phyloP scores from a whole-genome alignment of 129 eudicot species.

The Centaurea solstitialis region DNA sequence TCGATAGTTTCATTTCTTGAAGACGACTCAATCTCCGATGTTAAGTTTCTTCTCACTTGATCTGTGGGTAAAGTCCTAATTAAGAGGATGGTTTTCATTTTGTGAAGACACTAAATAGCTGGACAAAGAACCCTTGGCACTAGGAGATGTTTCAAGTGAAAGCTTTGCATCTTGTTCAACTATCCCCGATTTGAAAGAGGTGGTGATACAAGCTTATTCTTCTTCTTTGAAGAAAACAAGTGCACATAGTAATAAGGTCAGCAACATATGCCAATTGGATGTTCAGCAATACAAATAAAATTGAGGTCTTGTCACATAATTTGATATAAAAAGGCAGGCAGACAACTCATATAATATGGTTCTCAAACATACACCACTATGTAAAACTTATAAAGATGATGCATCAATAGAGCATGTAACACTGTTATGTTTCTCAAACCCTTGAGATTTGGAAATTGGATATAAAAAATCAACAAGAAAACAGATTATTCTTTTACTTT shows the following conservation, averaged over 20 bases:
- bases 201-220: slow-evolving; percentile 52
- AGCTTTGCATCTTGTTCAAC: slow-evolving; percentile 50
- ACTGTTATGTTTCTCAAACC: no score
- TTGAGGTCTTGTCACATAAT: slow-evolving; percentile 7
- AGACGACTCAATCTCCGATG: slow-evolving; percentile 49
- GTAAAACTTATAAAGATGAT: not conserved
- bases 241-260: slow-evolving; percentile 38
- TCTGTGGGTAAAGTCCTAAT: slow-evolving; percentile 41
- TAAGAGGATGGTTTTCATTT: slow-evolving; percentile 35
- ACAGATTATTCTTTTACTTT: not conserved
- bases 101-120: slow-evolving; percentile 63
- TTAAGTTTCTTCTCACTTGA: slow-evolving; percentile 67
- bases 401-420: no score
- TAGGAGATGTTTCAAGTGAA: slow-evolving; percentile 65
- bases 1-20: slow-evolving; percentile 30
- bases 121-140: slow-evolving; percentile 76
- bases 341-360: not conserved
- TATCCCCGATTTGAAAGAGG: slow-evolving; percentile 49
- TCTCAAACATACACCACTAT: not conserved
- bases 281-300: slow-evolving; percentile 1
- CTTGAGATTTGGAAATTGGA: not conserved
- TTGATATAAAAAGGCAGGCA: not conserved
- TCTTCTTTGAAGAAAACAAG: slow-evolving; percentile 85
- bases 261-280: not conserved
- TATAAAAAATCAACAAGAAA: not conserved